Base-by-base conservation (phyloP, 2,329 filamentous ascomycete species). In the Claviceps monticola region DNA sequence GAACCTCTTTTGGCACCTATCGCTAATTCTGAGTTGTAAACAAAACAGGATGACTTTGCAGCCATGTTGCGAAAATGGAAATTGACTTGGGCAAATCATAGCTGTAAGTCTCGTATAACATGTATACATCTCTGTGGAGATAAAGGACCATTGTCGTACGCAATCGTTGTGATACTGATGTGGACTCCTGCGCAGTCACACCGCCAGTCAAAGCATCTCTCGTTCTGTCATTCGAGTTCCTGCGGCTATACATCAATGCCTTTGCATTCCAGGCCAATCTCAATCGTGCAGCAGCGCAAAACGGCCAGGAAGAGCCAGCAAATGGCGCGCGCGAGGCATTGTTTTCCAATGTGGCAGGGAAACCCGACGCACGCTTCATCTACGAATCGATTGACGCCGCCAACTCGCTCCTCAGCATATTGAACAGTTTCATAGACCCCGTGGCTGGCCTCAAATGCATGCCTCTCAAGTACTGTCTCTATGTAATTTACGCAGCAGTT, bases 241-340 rank as follows among this genome's bases (percentile, higher is more conserved):
- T 88, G 1, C 75, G 83, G 6, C 72, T 88, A 1, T 88, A 88
- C 62, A 84, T 83, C 48, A 86, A 86, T 53, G 83, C 84, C 0
- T 88, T 87, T 60, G 84, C 83, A 1, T 87, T 87, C 57, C 84
- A 88, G 61, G 83, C 84, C 2, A 84, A 82, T 77, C 48, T 79
- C 66, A 58, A 76, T 73, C 60, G 75, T 65, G 51, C 65, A 67
- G 56, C 72, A 5, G 46, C 61, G 7, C 52, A 58, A 41, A 56
- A 58, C 11, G 63, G 47, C 63, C 60, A 53, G 68, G 68, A 58
- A 61, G 63, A 46, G 64, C 66, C 57, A 59, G 61, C 19, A 60
- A 34, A 34, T 34, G 69, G 56, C 58, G 62, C 43, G 62, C 67
- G 56, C 61, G 66, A 56, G 64, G 65, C 68, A 7, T 68, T 68